These are phyloP conservation scores for Prunus armeniaca DNA, from an alignment of 306 rosid genomes.

Conservation along the genomic window DNA sequence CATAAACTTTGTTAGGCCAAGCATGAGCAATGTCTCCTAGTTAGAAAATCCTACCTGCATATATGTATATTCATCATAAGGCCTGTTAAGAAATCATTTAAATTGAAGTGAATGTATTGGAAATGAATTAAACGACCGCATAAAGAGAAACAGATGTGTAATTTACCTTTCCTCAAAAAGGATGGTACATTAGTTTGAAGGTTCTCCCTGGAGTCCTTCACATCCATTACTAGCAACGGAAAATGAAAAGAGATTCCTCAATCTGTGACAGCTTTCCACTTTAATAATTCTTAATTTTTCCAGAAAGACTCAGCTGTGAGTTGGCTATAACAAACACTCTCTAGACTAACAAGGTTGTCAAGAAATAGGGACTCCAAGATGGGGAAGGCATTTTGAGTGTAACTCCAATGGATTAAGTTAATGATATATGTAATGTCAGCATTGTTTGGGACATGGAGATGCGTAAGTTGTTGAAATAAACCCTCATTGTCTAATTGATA, in stretches of 20 bases:
- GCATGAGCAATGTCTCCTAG: too few species aligned
- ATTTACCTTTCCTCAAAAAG: not conserved
- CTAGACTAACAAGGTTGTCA: not conserved
- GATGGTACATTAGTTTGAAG: not conserved
- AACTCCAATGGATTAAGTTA: not conserved
- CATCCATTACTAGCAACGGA: not conserved
- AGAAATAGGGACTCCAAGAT: not conserved
- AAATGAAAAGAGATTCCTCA: not conserved
- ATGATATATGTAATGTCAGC: conserved; percentile 35
- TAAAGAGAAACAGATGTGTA: not conserved
- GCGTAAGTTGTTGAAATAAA: conserved; percentile 35
- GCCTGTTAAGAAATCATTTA: too few species aligned
- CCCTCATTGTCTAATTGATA: conserved; percentile 36
- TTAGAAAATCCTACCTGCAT: too few species aligned
- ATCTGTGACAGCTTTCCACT: not conserved
- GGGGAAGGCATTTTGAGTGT: not conserved
- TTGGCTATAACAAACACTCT: not conserved
- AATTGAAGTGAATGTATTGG: not conserved
- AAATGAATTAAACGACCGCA: not conserved
- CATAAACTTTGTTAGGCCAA: too few species aligned
- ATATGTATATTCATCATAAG: too few species aligned
- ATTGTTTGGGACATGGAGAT: conserved; percentile 41
- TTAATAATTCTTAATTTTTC: not conserved
- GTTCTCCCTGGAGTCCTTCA: not conserved
- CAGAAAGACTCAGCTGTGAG: not conserved